Percentiles rank a stretch among this genome's conserved stretches.
Conservation (phyloP, 345 rosid species). For the Combretum micranthum region DNA sequence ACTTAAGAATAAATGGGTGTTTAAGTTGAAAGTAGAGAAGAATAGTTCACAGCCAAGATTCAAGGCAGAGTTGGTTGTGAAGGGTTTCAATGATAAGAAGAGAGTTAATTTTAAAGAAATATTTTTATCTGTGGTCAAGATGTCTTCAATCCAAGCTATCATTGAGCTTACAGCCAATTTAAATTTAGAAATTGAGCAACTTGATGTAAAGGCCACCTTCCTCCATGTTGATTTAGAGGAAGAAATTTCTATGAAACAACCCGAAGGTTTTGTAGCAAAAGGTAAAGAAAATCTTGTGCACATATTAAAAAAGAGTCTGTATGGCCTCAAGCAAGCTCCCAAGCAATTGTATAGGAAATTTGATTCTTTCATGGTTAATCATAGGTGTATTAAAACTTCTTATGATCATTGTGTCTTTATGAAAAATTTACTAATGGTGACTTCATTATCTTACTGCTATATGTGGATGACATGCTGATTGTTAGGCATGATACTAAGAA, state of each 20-base stretch:
- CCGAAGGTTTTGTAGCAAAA: too few relatives aligned
- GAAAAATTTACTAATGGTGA: slow-evolving; percentile 7
- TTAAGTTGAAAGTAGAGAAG: not conserved
- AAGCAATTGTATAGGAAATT: too few relatives aligned
- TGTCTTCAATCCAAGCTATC: slow-evolving; percentile 2
- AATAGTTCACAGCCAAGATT: too few relatives aligned
- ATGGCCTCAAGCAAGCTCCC: too few relatives aligned
- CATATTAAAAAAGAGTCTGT: not conserved
- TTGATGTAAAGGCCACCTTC: slow-evolving; percentile 1
- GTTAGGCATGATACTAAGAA: too few relatives aligned
- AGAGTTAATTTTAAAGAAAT: too few relatives aligned
- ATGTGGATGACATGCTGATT: too few relatives aligned
- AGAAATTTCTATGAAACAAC: not conserved
- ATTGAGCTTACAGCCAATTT: not conserved
- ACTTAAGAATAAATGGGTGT: slow-evolving; percentile 3
- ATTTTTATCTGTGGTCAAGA: too few relatives aligned
- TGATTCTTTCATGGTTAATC: slow-evolving; percentile 2
- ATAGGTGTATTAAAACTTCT: not conserved
- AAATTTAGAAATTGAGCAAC: slow-evolving; percentile 2
- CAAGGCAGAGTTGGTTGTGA: too few relatives aligned
- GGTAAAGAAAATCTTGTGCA: not conserved
- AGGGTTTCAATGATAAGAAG: too few relatives aligned
- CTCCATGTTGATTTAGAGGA: not conserved
- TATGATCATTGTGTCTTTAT: not conserved
- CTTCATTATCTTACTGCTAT: not conserved